Conservation (phyloP, 2,329 filamentous ascomycete genomes). For the Mariannaea sp. region DNA sequence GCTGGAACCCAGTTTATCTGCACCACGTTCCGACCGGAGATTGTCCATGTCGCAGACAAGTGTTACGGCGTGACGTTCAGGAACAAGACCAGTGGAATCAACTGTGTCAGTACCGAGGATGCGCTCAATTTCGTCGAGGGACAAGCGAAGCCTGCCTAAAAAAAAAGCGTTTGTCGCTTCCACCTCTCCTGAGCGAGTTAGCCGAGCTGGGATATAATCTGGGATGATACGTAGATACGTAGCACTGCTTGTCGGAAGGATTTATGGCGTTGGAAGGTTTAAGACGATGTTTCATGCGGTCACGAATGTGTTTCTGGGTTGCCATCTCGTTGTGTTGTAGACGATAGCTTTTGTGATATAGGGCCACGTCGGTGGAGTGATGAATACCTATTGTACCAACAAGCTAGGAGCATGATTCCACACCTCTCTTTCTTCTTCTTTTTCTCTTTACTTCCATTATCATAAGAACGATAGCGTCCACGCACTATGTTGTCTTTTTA, state of each 20-base stretch:
- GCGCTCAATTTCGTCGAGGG: conserved; percentile 95
- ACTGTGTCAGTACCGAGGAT: conserved; percentile 84
- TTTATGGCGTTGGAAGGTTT: conserved; percentile 35
- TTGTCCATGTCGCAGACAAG: conserved; percentile 93
- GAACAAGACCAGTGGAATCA: conserved; percentile 93
- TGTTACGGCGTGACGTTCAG: conserved; percentile 95
- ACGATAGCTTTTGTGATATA: conserved; percentile 20
- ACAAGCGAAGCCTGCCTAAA: conserved; percentile 54
- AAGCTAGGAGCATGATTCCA: conserved; percentile 13
- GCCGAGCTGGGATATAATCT: conserved; percentile 19
- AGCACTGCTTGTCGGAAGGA: conserved; percentile 29
- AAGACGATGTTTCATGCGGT: conserved; percentile 36
- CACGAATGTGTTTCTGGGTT: conserved; percentile 29
- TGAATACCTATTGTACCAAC: conserved; percentile 26
- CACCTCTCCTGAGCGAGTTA: neutral
- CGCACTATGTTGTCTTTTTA: no score
- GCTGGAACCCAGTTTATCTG: conserved; percentile 87
- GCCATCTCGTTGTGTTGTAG: conserved; percentile 23
- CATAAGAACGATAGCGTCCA: neutral
- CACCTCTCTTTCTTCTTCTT: no score
- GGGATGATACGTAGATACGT: conserved; percentile 28
- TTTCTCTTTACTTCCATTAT: neutral
- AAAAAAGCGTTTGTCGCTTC: no score
- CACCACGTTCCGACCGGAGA: conserved; percentile 97
- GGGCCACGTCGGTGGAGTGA: conserved; percentile 16